Evolutionary conservation across 768 basidiomycete species (phyloP).

Genomic region (Amanita phalloides): DNA sequence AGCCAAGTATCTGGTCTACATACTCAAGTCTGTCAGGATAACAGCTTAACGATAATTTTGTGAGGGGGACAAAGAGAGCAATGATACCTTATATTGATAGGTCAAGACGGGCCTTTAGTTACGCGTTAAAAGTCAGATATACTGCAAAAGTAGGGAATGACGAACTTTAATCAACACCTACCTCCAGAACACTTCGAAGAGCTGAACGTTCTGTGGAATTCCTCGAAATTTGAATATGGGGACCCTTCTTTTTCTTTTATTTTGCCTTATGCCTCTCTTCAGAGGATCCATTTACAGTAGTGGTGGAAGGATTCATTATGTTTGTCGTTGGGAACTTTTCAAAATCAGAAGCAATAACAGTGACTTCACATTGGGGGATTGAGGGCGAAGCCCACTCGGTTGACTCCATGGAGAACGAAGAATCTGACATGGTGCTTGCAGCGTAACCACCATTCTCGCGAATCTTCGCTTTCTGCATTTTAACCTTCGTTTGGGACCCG

Average conservation of each 20-base stretch:
- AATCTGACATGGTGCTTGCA: conserved; percentile 19
- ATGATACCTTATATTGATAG: conserved; percentile 96
- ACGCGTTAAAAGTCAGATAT: not conserved
- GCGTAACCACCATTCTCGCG: conserved; percentile 36
- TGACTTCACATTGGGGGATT: conserved; percentile 24
- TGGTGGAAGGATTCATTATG: not conserved
- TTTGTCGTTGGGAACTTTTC: conserved; percentile 16
- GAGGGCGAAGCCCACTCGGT: conserved; percentile 33
- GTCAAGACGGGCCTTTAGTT: conserved; percentile 81
- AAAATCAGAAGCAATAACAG: conserved; percentile 15
- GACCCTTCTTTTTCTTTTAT: conserved; percentile 50
- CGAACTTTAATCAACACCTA: conserved; percentile 95
- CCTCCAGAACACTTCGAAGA: conserved; percentile 99
- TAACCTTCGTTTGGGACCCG: conserved; percentile 78
- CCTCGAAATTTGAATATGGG: conserved; percentile 82
- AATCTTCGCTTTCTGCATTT: conserved; percentile 52
- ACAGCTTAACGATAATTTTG: conserved; percentile 91
- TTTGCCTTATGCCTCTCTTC: conserved; percentile 38
- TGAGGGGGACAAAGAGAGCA: conserved; percentile 90
- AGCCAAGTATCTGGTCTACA: conserved; percentile 90
- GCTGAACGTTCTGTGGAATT: conserved; percentile 85
- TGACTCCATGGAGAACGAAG: conserved; percentile 25
- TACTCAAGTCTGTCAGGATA: conserved; percentile 97
- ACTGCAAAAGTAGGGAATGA: not conserved
- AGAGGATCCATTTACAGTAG: conserved; percentile 12